Conservation (phyloP, 139 green algal genomes). For the Tetraselmis chui region DNA sequence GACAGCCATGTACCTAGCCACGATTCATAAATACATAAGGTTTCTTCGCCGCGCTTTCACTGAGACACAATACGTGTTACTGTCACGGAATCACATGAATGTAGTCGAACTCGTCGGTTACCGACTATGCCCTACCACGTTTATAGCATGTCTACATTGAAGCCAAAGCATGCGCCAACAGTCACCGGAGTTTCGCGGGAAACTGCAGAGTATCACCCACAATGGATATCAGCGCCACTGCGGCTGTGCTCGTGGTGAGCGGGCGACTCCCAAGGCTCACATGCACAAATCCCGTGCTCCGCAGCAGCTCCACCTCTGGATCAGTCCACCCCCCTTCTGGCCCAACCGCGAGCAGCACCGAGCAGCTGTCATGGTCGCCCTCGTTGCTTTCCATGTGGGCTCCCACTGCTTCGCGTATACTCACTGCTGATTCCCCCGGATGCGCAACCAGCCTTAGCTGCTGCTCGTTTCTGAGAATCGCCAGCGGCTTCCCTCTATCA, state of each 20-base stretch:
- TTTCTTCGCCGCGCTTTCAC: too few species aligned
- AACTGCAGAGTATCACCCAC: not conserved
- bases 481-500: not conserved
- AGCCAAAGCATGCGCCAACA: too few species aligned
- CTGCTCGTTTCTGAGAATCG: not conserved
- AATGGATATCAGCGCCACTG: not conserved
- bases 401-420: not conserved
- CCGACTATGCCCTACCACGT: too few species aligned
- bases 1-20: too few species aligned
- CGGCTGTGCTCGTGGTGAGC: conserved; percentile 9
- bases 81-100: too few species aligned
- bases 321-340: conserved; percentile 14
- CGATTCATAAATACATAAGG: too few species aligned
- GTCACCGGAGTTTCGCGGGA: too few species aligned
- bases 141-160: too few species aligned
- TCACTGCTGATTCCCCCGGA: not conserved
- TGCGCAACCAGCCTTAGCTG: not conserved
- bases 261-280: not conserved
- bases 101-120: too few species aligned
- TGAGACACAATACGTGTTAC: too few species aligned
- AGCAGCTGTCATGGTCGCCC: not conserved
- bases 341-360: conserved; percentile 6
- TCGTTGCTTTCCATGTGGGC: not conserved
- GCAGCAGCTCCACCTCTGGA: not conserved
- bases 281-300: not conserved